Conservation (phyloP, 352 stramenopile genomes). For the Globisporangium acanthophoron region DNA sequence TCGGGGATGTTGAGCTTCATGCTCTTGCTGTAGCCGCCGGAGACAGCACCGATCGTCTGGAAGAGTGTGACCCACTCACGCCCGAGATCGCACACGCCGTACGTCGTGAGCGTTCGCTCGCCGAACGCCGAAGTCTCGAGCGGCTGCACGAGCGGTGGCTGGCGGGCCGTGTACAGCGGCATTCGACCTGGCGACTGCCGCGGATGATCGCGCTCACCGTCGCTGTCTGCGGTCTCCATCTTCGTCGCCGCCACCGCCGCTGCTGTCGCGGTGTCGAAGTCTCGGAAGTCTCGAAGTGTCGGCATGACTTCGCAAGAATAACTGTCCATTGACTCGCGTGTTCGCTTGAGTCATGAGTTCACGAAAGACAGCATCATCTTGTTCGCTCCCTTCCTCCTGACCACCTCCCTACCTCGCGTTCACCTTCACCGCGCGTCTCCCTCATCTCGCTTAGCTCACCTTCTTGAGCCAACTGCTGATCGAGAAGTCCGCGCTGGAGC, state of each 20-base stretch:
- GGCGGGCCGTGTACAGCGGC: constrained; percentile 40
- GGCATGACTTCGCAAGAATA: too few species aligned
- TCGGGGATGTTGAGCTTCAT: constrained; percentile 56
- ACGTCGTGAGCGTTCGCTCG: constrained; percentile 19
- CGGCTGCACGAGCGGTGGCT: constrained; percentile 50
- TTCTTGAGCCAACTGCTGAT: constrained; percentile 35
- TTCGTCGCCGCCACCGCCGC: neutral
- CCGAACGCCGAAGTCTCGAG: constrained; percentile 33
- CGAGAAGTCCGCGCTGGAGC: constrained; percentile 36
- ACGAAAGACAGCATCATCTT: neutral
- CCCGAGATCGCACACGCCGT: constrained; percentile 34
- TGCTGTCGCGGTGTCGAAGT: neutral
- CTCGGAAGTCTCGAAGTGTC: neutral
- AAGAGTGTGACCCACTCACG: constrained; percentile 61
- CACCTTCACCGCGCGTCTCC: neutral
- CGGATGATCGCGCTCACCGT: too few species aligned
- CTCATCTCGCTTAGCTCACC: constrained; percentile 1
- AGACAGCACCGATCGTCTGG: constrained; percentile 31
- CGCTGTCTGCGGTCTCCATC: constrained; percentile 2
- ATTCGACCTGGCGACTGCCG: constrained; percentile 1
- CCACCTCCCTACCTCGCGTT: neutral
- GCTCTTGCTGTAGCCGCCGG: constrained; percentile 16
- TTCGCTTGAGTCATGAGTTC: neutral
- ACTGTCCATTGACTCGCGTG: too few species aligned
- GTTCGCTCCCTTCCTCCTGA: neutral